A percentile compares a stretch with the other conserved stretches of the same genome.
phyloP scores from a whole-genome alignment of 2,329 filamentous ascomycete species.

The Aspergillus spinulosporus region DNA sequence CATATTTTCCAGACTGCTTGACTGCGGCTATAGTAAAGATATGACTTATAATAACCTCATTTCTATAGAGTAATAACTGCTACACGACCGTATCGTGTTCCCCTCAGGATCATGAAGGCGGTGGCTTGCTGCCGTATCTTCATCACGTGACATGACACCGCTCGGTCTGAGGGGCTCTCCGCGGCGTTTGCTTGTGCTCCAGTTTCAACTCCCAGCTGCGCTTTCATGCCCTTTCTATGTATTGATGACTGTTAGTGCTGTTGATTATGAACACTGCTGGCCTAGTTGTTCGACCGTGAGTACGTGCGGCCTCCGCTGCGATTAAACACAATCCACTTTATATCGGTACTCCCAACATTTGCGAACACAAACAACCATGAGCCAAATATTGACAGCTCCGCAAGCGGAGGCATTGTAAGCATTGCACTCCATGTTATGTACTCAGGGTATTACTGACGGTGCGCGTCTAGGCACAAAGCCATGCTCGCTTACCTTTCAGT shows the following conservation, averaged over 20 bases:
- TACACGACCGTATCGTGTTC: not conserved
- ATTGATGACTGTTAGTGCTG: slow-evolving; percentile 1
- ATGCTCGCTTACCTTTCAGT: slow-evolving; percentile 85
- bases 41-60: not conserved
- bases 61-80: not conserved
- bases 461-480: slow-evolving; percentile 73
- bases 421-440: not conserved
- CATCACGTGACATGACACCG: not conserved
- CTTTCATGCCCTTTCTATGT: not conserved
- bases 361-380: slow-evolving; percentile 54
- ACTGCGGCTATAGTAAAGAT: not conserved
- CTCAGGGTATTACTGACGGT: not conserved
- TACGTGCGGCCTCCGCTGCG: not conserved
- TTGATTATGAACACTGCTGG: not conserved
- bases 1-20: not conserved
- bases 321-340: not conserved
- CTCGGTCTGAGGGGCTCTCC: slow-evolving; percentile 8
- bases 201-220: not conserved
- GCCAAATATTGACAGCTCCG: slow-evolving; percentile 70
- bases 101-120: not conserved
- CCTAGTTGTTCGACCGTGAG: slow-evolving; percentile 1
- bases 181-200: slow-evolving; percentile 5
- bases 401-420: slow-evolving; percentile 88
- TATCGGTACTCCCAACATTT: not conserved
- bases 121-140: not conserved